Evolutionary conservation across 306 rosid species (phyloP), one percentile per base, ranked within the genome.

Genomic region (Cicer pinnatifidum): DNA sequence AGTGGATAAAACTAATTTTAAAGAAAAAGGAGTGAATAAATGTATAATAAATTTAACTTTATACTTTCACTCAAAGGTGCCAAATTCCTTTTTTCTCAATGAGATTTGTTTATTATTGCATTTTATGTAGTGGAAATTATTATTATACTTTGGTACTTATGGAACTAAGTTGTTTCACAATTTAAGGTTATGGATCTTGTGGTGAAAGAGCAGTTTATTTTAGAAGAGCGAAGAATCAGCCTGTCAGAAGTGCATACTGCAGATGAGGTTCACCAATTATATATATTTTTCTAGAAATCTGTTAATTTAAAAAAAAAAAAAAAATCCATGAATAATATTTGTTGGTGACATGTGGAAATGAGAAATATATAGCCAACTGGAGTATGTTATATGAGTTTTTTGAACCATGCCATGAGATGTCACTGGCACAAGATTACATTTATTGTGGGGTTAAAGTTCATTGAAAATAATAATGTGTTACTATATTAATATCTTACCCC

Each of bases 191-290:
- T 87, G 90, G 92, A 87, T 63, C 96, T 91, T 65, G 89, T 91
- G 50, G 92, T 87, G 84, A 82, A 78, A 83, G 89, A 91, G 86
- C 79, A 83, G 45, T 75, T 91, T 8, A 61, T 78, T 68, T 82
- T 91, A 71, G 91, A 81, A 87, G 96, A 91, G 82, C 85, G 97
- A 66, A 84, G 86, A 69, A 87, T 91, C 69, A 89, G 97, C 79
- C 83, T 91, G 38, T 91, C 97, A 38, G 97, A 91, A 71, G 89
- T 86, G 73, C 97, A 87, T 76, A 87, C 91, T 9, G 96, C 97
- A 35, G 97, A 91, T 43, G 97, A 91, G 97, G 97, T 91, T 61
- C 74, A 56, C 61, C 41, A 61, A 12, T n/a, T 9, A 46, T 17
- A 79, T 58, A 39, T 5, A 15, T 13, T 19, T 45, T 19, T 47